A percentile compares a stretch with the other conserved stretches of the same genome.
phyloP scores from a whole-genome alignment of 2,329 filamentous ascomycete genomes.

The Monosporascus sp. region DNA sequence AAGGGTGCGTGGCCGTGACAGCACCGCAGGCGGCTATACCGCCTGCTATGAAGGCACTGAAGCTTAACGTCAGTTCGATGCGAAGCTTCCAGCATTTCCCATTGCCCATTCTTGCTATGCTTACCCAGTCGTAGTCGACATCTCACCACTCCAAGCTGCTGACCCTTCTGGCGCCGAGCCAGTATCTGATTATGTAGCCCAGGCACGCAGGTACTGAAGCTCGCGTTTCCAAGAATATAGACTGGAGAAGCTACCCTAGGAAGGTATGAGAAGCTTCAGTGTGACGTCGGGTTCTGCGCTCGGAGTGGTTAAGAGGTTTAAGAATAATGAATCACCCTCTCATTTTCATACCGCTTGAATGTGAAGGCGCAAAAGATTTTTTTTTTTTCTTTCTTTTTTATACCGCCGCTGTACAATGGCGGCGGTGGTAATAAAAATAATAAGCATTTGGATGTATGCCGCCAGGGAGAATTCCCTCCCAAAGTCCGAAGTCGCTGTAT shows the following conservation, averaged over 20 bases:
- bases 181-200: neutral
- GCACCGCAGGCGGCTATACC: constrained; percentile 96
- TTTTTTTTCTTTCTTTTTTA: no score
- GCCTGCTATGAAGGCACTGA: constrained; percentile 85
- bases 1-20: constrained; percentile 94
- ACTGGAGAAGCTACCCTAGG: neutral
- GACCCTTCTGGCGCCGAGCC: neutral
- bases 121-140: constrained; percentile 24
- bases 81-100: neutral
- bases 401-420: neutral
- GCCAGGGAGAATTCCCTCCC: neutral
- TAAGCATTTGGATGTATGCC: neutral
- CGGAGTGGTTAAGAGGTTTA: neutral
- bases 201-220: neutral
- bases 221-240: neutral
- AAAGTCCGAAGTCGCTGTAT: neutral
- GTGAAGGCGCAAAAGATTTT: no score
- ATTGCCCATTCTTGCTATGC: neutral
- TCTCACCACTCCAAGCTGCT: neutral
- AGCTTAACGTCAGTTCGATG: constrained; percentile 9
- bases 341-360: no score
- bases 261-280: neutral
- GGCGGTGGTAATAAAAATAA: neutral
- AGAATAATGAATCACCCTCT: no score
- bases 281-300: neutral